Evolutionary conservation across 495 filamentous ascomycete genomes (phyloP), one percentile per base, ranked within the genome.

Genomic region (Letharia lupina): DNA sequence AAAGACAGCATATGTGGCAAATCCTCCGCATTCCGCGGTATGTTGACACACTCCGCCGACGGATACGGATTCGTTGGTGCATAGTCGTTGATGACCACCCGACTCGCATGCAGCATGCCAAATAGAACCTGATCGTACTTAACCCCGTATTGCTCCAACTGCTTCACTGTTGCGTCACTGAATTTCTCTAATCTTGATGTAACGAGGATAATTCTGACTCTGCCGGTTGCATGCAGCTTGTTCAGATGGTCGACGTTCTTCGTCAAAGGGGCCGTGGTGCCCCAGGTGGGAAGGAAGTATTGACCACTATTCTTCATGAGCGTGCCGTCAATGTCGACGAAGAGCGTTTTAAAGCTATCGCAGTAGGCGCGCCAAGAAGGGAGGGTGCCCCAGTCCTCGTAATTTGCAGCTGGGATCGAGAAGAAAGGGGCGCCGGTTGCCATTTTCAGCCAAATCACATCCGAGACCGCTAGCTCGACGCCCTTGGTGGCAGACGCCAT

Each of bases 241-340:
- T 57, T 57, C 15, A 57, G 33, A 12, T 57, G 54, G 54, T 35
- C 31, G 33, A 57, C 54, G 7, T 57, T 57, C 16, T 57, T 57
- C 18, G 33, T 37, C 54, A 57, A 20, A 20, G 54, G 54, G 54
- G 54, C 31, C 54, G 54, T 57, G 54, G 54, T 37, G 33, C 54
- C 54, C 54, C 54, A 57, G 33, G 54, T 57, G 31, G 54, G 54
- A 3, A 37, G 15, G 28, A 57, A 57, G 54, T 37, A 57, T 11
- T 57, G 54, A n/a, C 54, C 54, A 33, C 54, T 57, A n/a, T 57
- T 57, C 54, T 39, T 57, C 31, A 57, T 12, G 54, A 57, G 54
- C 31, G 54, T 57, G 54, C 54, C 54, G 54, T 57, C 54, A 6
- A 57, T 57, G 54, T 57, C 54, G 54, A 57, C 54, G 54, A 57